Conservation (phyloP, 2,329 filamentous ascomycete genomes). For the Coniochaeta sp. region DNA sequence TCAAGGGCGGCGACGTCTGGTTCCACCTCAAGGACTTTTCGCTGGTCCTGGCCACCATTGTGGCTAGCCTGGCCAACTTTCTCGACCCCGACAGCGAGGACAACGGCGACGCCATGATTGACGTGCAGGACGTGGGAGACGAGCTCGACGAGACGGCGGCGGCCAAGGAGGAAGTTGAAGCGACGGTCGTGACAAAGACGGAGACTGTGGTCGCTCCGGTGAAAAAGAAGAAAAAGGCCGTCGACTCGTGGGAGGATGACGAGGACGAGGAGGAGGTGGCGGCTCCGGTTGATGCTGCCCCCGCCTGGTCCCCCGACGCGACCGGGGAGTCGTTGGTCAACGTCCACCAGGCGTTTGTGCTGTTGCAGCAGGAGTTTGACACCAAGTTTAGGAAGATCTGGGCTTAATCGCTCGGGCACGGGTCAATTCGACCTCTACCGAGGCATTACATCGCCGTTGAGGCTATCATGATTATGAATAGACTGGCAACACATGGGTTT, state of each 20-base stretch:
- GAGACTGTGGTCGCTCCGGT: conserved; percentile 11
- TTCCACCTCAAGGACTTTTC: conserved; percentile 58
- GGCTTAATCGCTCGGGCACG: conserved; percentile 45
- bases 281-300: neutral
- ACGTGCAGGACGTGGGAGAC: conserved; percentile 20
- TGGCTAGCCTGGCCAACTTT: conserved; percentile 54
- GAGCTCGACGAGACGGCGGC: neutral
- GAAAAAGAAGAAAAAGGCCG: conserved; percentile 25
- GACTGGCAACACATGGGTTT: too few relatives aligned
- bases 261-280: conserved; percentile 15
- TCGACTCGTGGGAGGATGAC: conserved; percentile 39
- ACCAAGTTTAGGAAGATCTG: conserved; percentile 56
- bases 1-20: conserved; percentile 64
- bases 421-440: too few relatives aligned
- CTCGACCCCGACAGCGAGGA: conserved; percentile 37
- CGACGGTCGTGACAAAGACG: conserved; percentile 15
- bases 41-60: conserved; percentile 61
- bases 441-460: too few relatives aligned
- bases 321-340: conserved; percentile 41
- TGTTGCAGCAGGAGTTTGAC: conserved; percentile 53
- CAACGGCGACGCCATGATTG: conserved; percentile 15
- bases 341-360: conserved; percentile 52
- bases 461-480: too few relatives aligned
- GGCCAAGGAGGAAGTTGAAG: neutral
- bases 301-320: conserved; percentile 14